Conservation (phyloP, 2,329 filamentous ascomycete species). For the Zymoseptoria pseudotritici region DNA sequence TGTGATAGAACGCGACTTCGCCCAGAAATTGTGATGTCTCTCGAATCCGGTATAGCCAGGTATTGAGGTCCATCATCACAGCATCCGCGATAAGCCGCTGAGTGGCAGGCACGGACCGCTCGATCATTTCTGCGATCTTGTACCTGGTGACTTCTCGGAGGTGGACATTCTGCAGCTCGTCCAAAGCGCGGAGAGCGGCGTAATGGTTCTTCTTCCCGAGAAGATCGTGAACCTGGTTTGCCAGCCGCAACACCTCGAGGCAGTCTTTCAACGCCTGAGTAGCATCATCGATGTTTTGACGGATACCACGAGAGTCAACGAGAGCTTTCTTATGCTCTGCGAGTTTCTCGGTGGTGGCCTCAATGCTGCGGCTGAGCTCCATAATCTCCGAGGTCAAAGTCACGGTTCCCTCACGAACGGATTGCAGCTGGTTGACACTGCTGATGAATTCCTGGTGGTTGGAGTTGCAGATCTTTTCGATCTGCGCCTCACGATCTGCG, state of each 20-base stretch:
- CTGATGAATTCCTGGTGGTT: constrained; percentile 95
- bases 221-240: constrained; percentile 90
- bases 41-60: constrained; percentile 89
- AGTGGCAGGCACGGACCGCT: constrained; percentile 87
- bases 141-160: constrained; percentile 91
- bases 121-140: constrained; percentile 89
- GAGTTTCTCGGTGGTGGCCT: constrained; percentile 86
- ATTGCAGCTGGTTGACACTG: constrained; percentile 89
- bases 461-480: constrained; percentile 87
- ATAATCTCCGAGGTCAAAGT: constrained; percentile 84
- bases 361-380: constrained; percentile 87
- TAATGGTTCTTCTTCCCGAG: constrained; percentile 93
- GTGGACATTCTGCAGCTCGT: constrained; percentile 94
- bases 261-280: constrained; percentile 84
- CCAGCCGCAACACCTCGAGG: constrained; percentile 80
- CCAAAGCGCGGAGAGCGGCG: constrained; percentile 82
- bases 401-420: constrained; percentile 84
- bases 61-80: constrained; percentile 94
- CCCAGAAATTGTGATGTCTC: constrained; percentile 94
- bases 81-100: constrained; percentile 91
- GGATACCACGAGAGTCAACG: constrained; percentile 83
- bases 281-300: constrained; percentile 93
- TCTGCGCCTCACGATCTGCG: constrained; percentile 78
- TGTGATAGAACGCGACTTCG: constrained; percentile 95
- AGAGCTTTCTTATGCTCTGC: constrained; percentile 90